Evolutionary conservation across 2,329 filamentous ascomycete genomes (phyloP), one percentile per base, ranked within the genome.

Genomic region (Cercospora zeina): DNA sequence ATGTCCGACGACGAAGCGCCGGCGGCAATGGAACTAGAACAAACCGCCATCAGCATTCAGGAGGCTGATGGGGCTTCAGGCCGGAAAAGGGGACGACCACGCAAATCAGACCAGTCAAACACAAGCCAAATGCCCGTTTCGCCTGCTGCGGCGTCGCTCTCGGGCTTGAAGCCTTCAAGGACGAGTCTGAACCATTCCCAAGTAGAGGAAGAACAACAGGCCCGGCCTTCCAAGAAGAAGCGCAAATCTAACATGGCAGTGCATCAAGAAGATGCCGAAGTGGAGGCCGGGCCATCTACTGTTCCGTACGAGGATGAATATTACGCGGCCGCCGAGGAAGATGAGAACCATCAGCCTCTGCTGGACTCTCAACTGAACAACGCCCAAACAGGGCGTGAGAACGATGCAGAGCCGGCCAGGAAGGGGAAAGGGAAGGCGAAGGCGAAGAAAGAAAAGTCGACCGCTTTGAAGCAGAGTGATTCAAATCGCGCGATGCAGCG

Each of bases 401-500:
- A 55, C 24, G 59, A 63, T 14, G 19, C 58, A 21, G 62, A 64
- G 27, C 53, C 47, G 24, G 56, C 54, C 24, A 62, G 59, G 54
- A 67, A 62, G 55, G 49, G 54, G n/a, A 66, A 47, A 51, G 61
- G 59, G 34, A 58, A 61, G 13, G 53, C 50, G 4, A 67, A 67
- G 24, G 65, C 59, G 1, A 68, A 66, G 42, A 65, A 63, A 50
- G 56, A 47, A 54, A 66, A 64, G 36, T 61, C 61, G 8, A 64
- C 61, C 27, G 62, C 63, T 24, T 62, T 62, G 13, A 68, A 64
- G 51, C 67, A 71, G 30, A 50, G 63, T 54, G 64, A 71, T 49
- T 53, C 65, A 9, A 70, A 69, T 53, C 65, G 66, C n/a, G 55
- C 60, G 8, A 66, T 69, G 54, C 64, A 65, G 21, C 54, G 59